phyloP scores from a whole-genome alignment of 768 basidiomycete genomes.

The Mycena polygramma region DNA sequence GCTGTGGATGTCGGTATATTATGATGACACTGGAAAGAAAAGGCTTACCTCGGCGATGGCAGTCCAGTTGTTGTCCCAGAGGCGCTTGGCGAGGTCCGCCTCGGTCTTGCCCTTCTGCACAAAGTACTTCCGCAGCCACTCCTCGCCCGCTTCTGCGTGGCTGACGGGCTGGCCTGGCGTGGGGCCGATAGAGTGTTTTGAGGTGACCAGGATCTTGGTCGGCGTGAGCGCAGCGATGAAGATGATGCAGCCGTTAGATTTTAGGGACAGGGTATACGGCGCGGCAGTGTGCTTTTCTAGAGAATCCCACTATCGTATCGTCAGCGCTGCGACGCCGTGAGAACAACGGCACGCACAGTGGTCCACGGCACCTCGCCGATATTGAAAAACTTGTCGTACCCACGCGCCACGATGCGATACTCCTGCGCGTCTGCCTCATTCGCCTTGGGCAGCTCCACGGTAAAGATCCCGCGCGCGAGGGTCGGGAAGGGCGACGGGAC shows the following conservation, averaged over 20 bases:
- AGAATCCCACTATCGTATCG: slow-evolving; percentile 73
- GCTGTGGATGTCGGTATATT: slow-evolving; percentile 57
- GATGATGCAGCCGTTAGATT: slow-evolving; percentile 98
- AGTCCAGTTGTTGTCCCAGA: slow-evolving; percentile 90
- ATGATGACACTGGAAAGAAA: not conserved
- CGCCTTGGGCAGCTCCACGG: slow-evolving; percentile 57
- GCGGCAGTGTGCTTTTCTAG: slow-evolving; percentile 77
- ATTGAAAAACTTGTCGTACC: slow-evolving; percentile 99
- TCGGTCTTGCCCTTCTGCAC: slow-evolving; percentile 71
- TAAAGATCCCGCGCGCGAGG: slow-evolving; percentile 93
- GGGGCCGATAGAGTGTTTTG: slow-evolving; percentile 91
- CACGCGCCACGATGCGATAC: slow-evolving; percentile 83
- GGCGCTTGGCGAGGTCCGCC: slow-evolving; percentile 75
- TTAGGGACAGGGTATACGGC: slow-evolving; percentile 90
- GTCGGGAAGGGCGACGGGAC: slow-evolving; percentile 94
- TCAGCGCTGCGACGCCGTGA: slow-evolving; percentile 13
- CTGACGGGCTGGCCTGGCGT: slow-evolving; percentile 57
- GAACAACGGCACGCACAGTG: slow-evolving; percentile 60
- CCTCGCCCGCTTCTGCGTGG: slow-evolving; percentile 88
- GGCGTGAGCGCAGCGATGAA: slow-evolving; percentile 90
- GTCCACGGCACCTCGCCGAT: slow-evolving; percentile 98
- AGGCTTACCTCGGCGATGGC: slow-evolving; percentile 89
- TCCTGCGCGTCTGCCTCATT: slow-evolving; percentile 47
- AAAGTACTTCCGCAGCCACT: slow-evolving; percentile 84
- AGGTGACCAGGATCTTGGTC: slow-evolving; percentile 83